Evolutionary conservation across 2,329 filamentous ascomycete genomes (phyloP).

Genomic region (Colletotrichum sublineola): DNA sequence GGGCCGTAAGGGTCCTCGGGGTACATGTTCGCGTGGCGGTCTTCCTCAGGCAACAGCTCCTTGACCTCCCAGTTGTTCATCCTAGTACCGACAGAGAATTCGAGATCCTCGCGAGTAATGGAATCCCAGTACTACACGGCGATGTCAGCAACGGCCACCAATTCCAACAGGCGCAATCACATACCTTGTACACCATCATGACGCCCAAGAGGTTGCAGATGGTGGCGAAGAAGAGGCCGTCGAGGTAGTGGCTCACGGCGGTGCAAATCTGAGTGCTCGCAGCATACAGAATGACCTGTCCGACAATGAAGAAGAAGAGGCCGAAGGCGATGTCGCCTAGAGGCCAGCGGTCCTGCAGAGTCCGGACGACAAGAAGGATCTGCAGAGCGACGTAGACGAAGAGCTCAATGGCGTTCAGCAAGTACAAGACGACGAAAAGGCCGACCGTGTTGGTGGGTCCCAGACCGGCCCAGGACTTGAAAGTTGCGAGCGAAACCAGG

Average conservation of each 20-base stretch:
- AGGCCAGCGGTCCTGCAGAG: slow-evolving; percentile 95
- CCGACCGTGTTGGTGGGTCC: slow-evolving; percentile 88
- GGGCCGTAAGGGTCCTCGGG: slow-evolving; percentile 75
- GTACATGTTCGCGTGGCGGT: slow-evolving; percentile 80
- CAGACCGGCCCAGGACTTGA: slow-evolving; percentile 90
- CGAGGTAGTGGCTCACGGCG: slow-evolving; percentile 89
- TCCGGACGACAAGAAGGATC: slow-evolving; percentile 87
- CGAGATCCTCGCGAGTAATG: slow-evolving; percentile 97
- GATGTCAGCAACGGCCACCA: slow-evolving; percentile 26
- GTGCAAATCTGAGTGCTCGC: slow-evolving; percentile 89
- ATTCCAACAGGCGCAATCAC: slow-evolving; percentile 41
- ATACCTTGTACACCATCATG: slow-evolving; percentile 99
- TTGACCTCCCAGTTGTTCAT: slow-evolving; percentile 99
- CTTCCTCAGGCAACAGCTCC: slow-evolving; percentile 85
- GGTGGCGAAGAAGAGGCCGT: slow-evolving; percentile 94
- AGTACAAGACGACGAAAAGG: slow-evolving; percentile 90
- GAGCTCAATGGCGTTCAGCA: slow-evolving; percentile 89
- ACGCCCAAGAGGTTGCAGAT: slow-evolving; percentile 93
- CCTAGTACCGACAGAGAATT: slow-evolving; percentile 96
- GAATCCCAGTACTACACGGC: slow-evolving; percentile 91
- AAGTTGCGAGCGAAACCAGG: slow-evolving; percentile 89
- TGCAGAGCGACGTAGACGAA: slow-evolving; percentile 90
- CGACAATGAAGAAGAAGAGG: slow-evolving; percentile 89
- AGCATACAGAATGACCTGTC: slow-evolving; percentile 93
- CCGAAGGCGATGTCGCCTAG: slow-evolving; percentile 92